Evolutionary conservation across 2,329 filamentous ascomycete species (phyloP), one percentile per base, ranked within the genome.

Genomic region (Aspergillus japonicus): DNA sequence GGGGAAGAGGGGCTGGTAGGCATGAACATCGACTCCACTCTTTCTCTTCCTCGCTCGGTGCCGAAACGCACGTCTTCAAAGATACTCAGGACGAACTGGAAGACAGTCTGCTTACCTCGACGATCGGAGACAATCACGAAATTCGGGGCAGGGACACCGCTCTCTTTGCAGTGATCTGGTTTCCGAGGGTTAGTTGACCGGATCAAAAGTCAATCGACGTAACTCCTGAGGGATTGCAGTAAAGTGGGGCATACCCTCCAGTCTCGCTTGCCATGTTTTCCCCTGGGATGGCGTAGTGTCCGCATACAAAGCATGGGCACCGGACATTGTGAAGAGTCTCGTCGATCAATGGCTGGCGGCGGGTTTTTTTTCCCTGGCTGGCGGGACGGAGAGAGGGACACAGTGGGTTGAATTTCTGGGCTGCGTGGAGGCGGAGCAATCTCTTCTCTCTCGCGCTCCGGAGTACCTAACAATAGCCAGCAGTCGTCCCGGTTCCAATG

Each of bases 41-140:
- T 58, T 58, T 59, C 6, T 42, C 39, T 56, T 69, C 59, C 60
- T 58, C 60, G 59, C 16, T 42, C 39, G 57, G 66, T 66, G 62
- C 61, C 63, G 65, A 67, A 35, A 66, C 61, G 60, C 58, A 59
- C 59, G 63, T 50, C 55, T 55, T 42, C 56, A 58, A 50, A 55
- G 44, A 51, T 54, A 58, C 47, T 58, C 57, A n/a, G 31, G 58
- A 63, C 71, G 69, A 24, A 35, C 33, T 35, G 16, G 66, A 64
- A 60, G 39, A 39, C 14, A 61, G 49, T 42, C 54, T 58, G 59
- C 49, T 65, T 82, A 90, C 89, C 89, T 83, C 89, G 83, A 72
- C 88, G 85, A 75, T 92, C 89, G 68, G 89, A 92, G 54, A 90
- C 84, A 67, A 90, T 86, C 71, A 88, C 86, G 73, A 88, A 92